Evolutionary conservation across 2,329 filamentous ascomycete species (phyloP), one percentile per base, ranked within the genome.

Genomic region (Lachnellula hyalina): DNA sequence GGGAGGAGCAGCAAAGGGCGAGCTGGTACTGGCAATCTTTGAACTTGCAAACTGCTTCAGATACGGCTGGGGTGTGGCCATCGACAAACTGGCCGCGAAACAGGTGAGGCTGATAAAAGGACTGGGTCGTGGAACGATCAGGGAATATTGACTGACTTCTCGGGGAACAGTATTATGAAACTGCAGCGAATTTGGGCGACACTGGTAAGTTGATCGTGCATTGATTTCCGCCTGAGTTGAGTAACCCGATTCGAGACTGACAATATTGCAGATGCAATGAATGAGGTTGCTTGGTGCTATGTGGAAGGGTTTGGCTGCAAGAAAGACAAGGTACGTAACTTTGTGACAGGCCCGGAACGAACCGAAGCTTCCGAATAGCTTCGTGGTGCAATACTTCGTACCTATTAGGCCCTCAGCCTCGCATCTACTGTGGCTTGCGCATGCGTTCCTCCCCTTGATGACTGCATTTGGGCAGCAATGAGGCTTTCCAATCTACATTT

Each of bases 261-360:
- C 58, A 59, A 57, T 63, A 59, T 60, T 57, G 57, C 64, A 85
- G 94, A 99, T 75, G 94, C 92, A 55, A 96, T 97, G 92, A 96
- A 96, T 69, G 93, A 97, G 73, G 87, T 87, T 52, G 94, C 86
- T 36, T 96, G 91, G 90, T 99, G 94, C 76, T 97, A 94, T 78
- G 73, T 95, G 28, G 88, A 96, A 70, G 94, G 94, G n/a, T 96
- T 96, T 73, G 94, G 94, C 35, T 93, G 91, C 68, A 94, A 91
- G 72, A 99, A 97, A 73, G 92, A 99, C 77, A 97, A 96, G 89
- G 93, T 96, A 79, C 73, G 89, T 32, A 32, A 9, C 9, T 9
- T 58, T 44, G 47, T 53, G 46, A 35, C 17, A 40, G 23, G 32
- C 12, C 21, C 21, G 21, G 42, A 53, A 52, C 51, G 12, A 52